Conservation (phyloP, 169 alveolate genomes). For the Plasmodium knowlesi region DNA sequence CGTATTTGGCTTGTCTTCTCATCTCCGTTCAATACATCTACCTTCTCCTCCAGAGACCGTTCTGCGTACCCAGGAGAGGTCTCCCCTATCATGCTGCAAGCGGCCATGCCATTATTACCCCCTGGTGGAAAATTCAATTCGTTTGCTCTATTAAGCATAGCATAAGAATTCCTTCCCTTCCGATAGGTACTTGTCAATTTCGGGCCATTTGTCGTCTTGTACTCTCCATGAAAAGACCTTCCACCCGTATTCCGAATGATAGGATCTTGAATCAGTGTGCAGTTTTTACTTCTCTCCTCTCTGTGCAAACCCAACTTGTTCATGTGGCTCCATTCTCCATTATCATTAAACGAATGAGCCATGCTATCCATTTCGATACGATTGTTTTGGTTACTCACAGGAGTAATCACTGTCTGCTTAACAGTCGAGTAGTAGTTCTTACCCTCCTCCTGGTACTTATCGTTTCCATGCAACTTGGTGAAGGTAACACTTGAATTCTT, state of each 20-base stretch:
- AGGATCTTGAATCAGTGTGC: neutral
- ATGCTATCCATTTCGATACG: neutral
- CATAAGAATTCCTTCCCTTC: neutral
- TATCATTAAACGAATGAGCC: neutral
- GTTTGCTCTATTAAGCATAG: neutral
- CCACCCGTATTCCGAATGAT: neutral
- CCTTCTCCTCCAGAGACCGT: neutral
- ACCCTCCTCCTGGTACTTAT: neutral
- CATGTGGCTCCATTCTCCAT: neutral
- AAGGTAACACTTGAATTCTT: neutral
- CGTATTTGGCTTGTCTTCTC: neutral
- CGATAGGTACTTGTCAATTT: neutral
- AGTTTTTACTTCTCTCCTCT: neutral
- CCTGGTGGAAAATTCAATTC: neutral
- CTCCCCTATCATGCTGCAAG: neutral
- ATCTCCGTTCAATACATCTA: neutral
- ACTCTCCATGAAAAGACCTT: neutral
- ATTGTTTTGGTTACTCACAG: neutral
- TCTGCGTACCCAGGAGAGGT: neutral
- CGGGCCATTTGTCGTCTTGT: neutral
- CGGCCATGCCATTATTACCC: neutral
- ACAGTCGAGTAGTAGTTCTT: neutral
- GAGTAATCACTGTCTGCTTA: neutral
- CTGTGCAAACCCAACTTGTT: neutral
- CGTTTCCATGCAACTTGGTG: neutral